phyloP scores from a whole-genome alignment of 306 rosid genomes.

The Alnus glutinosa region DNA sequence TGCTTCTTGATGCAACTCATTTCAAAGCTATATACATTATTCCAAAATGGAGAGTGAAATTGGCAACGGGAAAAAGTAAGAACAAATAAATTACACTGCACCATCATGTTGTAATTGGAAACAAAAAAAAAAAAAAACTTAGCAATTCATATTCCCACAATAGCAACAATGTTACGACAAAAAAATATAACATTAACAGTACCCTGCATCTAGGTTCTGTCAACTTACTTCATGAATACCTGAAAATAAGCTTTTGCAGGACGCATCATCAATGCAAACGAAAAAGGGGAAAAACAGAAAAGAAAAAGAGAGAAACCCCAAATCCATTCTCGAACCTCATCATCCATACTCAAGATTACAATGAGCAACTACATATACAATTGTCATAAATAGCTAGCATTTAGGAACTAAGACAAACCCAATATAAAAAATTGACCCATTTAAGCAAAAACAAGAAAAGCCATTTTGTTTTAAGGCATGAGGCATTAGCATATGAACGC shows the following conservation, averaged over 20 bases:
- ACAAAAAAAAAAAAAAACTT: not conserved
- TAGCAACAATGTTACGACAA: slow-evolving; percentile 14
- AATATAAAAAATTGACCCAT: not conserved
- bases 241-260: slow-evolving; percentile 32
- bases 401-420: not conserved
- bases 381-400: not conserved
- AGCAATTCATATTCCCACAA: not conserved
- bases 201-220: slow-evolving; percentile 26
- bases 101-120: not conserved
- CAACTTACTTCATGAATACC: slow-evolving; percentile 98
- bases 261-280: not conserved
- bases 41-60: slow-evolving; percentile 74
- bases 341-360: not conserved
- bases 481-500: too few relatives aligned
- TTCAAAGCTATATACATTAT: slow-evolving; percentile 51
- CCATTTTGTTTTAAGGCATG: too few relatives aligned
- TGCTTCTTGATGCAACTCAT: too few relatives aligned
- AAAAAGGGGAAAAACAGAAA: too few relatives aligned
- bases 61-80: not conserved
- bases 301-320: not conserved
- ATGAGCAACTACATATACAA: not conserved
- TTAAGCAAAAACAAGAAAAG: not conserved
- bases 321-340: not conserved
- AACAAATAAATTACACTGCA: not conserved
- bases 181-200: slow-evolving; percentile 4